Evolutionary conservation across 495 filamentous ascomycete genomes (phyloP).

Genomic region (Aspergillus ostianus): DNA sequence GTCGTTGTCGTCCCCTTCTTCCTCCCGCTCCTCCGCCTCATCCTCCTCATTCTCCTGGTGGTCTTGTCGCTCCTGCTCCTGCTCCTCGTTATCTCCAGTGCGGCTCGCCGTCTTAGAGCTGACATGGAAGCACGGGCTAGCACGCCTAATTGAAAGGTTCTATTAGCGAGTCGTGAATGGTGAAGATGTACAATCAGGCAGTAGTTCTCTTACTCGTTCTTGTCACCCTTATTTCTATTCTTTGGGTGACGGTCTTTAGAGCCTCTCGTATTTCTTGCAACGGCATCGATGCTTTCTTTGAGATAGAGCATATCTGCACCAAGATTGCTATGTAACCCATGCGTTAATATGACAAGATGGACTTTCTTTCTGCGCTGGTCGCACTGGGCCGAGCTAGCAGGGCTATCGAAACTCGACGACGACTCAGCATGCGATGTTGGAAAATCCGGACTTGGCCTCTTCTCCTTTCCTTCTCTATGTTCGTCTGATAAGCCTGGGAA

Average conservation of each 20-base stretch:
- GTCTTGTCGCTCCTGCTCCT: too few relatives aligned
- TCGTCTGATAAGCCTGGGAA: conserved; percentile 62
- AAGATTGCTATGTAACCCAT: conserved; percentile 96
- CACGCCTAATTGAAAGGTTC: neutral
- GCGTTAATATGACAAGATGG: conserved; percentile 88
- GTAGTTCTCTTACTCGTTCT: neutral
- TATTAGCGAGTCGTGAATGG: neutral
- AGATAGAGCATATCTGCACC: conserved; percentile 95
- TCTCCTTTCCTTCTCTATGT: conserved; percentile 28
- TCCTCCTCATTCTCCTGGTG: conserved; percentile 24
- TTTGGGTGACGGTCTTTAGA: conserved; percentile 31
- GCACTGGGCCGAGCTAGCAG: neutral
- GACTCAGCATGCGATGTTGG: neutral
- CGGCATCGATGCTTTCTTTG: conserved; percentile 93
- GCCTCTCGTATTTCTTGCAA: conserved; percentile 64
- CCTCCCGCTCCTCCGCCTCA: conserved; percentile 9
- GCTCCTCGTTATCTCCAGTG: neutral
- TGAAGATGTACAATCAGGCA: neutral
- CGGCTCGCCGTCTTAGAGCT: neutral
- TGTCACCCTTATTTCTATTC: neutral
- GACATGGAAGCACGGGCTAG: neutral
- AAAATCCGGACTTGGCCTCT: conserved; percentile 9
- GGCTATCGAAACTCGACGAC: neutral
- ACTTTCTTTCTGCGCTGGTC: conserved; percentile 58
- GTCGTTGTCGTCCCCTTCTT: conserved; percentile 48